Conservation (phyloP, 108 stramenopile species). For the Cyclotella cryptica region DNA sequence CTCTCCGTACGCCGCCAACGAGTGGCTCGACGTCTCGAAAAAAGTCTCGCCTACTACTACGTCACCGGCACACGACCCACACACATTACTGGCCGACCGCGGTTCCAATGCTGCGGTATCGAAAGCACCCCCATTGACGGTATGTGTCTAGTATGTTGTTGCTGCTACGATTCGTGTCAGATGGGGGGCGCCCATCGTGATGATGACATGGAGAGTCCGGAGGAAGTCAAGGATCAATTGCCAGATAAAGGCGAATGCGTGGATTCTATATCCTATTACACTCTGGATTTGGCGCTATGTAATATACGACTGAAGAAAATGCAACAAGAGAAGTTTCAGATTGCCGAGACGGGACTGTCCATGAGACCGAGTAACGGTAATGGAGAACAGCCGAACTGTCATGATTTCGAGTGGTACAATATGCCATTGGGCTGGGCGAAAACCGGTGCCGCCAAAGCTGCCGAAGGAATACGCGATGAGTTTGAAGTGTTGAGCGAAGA, state of each 20-base stretch:
- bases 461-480: constrained; percentile 41
- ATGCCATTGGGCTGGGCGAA: constrained; percentile 37
- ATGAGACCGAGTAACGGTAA: not conserved
- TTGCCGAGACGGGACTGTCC: constrained; percentile 71
- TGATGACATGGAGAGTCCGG: constrained; percentile 4
- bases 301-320: constrained; percentile 63
- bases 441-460: constrained; percentile 36
- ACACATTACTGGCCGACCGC: constrained; percentile 81
- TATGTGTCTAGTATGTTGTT: constrained; percentile 36
- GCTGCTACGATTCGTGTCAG: constrained; percentile 34
- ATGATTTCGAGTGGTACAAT: constrained; percentile 30
- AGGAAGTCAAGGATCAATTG: constrained; percentile 40
- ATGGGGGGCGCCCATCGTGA: constrained; percentile 7
- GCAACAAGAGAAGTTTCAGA: constrained; percentile 66
- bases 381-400: not conserved
- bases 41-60: constrained; percentile 79
- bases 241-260: constrained; percentile 69
- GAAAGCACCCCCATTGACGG: constrained; percentile 69
- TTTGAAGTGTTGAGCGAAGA: constrained; percentile 52
- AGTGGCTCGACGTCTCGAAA: constrained; percentile 79
- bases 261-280: constrained; percentile 86
- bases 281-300: constrained; percentile 69
- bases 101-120: constrained; percentile 70
- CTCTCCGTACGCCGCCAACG: constrained; percentile 62
- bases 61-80: constrained; percentile 78